Evolutionary conservation across 106 monocot genomes (phyloP).

Genomic region (Dactylorhiza incarnata): DNA sequence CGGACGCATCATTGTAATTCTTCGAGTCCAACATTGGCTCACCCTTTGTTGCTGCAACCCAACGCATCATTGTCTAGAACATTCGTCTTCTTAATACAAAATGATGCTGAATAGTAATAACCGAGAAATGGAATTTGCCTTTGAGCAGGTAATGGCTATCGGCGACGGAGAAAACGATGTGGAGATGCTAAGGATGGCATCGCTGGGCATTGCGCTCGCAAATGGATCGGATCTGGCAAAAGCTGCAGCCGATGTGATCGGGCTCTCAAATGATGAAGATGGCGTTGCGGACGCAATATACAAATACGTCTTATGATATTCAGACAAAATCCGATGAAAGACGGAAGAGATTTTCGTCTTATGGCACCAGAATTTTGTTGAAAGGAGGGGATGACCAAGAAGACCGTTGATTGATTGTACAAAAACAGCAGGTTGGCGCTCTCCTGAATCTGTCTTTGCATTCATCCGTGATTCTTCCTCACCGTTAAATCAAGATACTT

Average conservation of each 20-base stretch:
- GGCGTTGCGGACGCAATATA: conserved; percentile 83
- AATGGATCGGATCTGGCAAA: conserved; percentile 83
- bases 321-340: not conserved
- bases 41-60: no score
- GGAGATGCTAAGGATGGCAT: conserved; percentile 87
- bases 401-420: no score
- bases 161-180: conserved; percentile 94
- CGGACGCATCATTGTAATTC: no score
- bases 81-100: not conserved
- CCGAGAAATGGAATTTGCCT: not conserved
- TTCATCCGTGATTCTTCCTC: no score
- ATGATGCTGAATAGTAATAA: not conserved
- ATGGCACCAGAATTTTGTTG: no score
- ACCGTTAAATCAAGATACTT: no score
- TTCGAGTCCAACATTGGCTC: no score
- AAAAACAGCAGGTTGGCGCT: no score
- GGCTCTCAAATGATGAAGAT: conserved; percentile 75
- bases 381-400: no score
- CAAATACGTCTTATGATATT: conserved; percentile 40
- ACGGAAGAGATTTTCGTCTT: not conserved
- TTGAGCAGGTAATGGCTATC: conserved; percentile 75
- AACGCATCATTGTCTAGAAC: not conserved
- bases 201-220: conserved; percentile 71
- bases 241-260: conserved; percentile 65
- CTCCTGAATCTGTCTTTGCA: no score